Conservation (phyloP, 345 rosid species). For the Eucalyptus polyanthemos region DNA sequence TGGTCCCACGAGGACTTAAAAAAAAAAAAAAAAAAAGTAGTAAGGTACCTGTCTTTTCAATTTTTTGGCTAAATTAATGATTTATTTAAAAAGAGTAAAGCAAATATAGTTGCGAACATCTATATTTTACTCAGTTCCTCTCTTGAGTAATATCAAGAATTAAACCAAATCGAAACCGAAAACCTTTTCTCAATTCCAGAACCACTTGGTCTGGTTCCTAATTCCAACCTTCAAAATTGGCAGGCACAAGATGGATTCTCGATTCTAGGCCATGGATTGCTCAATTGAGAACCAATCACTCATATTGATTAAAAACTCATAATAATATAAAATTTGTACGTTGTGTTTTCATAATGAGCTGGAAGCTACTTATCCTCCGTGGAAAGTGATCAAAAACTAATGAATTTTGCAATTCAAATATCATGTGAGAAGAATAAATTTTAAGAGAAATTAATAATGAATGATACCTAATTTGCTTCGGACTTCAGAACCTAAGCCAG, state of each 20-base stretch:
- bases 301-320: background rate
- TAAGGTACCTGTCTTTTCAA: background rate
- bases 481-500: background rate
- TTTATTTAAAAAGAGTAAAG: too few relatives aligned
- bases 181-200: background rate
- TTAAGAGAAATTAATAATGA: background rate
- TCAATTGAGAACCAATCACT: background rate
- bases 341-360: background rate
- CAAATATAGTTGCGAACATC: accelerated
- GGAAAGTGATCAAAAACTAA: background rate
- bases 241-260: too few relatives aligned
- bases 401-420: too few relatives aligned
- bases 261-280: background rate
- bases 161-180: too few relatives aligned
- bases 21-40: too few relatives aligned
- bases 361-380: background rate
- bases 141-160: too few relatives aligned
- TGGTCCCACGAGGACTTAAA: background rate
- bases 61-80: too few relatives aligned
- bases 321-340: too few relatives aligned
- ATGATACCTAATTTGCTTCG: background rate
- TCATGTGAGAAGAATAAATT: background rate
- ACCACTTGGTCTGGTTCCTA: background rate
- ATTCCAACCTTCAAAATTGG: background rate
- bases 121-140: too few relatives aligned